Percentiles rank a stretch among this genome's conserved stretches.
Conservation (phyloP, 202 grass and related monocot genomes). For the Digitaria exilis region DNA sequence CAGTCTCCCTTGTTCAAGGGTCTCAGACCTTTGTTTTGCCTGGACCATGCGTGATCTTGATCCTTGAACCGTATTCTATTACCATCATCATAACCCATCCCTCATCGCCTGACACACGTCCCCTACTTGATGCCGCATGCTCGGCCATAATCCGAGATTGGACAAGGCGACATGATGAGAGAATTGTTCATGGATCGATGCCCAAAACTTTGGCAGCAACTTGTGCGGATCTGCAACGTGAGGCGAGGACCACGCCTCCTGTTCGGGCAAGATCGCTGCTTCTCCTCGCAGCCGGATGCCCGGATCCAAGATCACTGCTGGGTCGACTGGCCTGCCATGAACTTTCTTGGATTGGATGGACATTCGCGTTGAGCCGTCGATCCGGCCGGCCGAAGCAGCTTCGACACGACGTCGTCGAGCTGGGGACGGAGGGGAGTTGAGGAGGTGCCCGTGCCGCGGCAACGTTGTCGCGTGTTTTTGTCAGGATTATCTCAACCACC, state of each 20-base stretch:
- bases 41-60: constrained; percentile 26
- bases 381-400: background rate
- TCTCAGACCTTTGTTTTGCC: constrained; percentile 1
- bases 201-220: background rate
- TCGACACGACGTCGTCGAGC: background rate
- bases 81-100: background rate
- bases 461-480: constrained; percentile 42
- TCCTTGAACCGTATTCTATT: constrained; percentile 28
- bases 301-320: too few species aligned
- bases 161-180: constrained; percentile 30
- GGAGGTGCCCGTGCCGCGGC: constrained; percentile 29
- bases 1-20: constrained; percentile 41
- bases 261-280: background rate
- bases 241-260: background rate
- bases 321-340: too few species aligned
- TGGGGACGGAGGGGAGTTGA: background rate
- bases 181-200: background rate
- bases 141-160: constrained; percentile 19
- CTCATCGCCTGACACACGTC: constrained; percentile 22
- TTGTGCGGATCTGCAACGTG: constrained; percentile 4
- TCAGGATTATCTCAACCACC: constrained; percentile 53
- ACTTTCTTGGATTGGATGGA: background rate
- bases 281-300: too few species aligned
- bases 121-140: background rate
- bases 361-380: background rate